These are phyloP conservation scores for Fennellomyces sp. DNA, from an alignment of 371 early-diverging fungal species.

Conservation along the genomic window DNA sequence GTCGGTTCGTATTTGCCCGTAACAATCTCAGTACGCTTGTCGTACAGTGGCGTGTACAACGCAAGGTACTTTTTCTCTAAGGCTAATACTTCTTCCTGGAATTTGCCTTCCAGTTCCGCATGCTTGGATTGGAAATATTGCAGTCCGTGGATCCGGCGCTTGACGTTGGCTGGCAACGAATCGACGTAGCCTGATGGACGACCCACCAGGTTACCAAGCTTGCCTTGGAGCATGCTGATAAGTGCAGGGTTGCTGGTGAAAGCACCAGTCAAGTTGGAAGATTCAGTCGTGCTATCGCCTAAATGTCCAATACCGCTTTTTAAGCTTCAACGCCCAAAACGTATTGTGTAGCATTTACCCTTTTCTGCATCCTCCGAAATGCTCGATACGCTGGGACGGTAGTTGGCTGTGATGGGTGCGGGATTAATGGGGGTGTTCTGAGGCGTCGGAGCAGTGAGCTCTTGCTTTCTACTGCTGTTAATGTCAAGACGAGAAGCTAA, in stretches of 20 bases:
- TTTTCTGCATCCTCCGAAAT: conserved; percentile 39
- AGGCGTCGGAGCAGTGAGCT: conserved; percentile 47
- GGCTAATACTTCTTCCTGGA: conserved; percentile 88
- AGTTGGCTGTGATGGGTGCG: conserved; percentile 45
- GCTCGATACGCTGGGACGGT: conserved; percentile 39
- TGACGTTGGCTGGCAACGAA: conserved; percentile 72
- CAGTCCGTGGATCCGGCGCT: conserved; percentile 83
- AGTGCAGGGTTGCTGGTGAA: conserved; percentile 49
- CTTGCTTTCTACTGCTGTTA: conserved; percentile 33
- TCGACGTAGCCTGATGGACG: conserved; percentile 81
- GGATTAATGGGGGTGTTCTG: conserved; percentile 52
- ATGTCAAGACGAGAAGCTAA: conserved; percentile 27
- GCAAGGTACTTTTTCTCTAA: conserved; percentile 93
- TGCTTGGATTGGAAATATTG: conserved; percentile 85
- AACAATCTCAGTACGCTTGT: conserved; percentile 80
- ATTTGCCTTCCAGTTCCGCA: conserved; percentile 77
- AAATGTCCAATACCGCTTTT: too few relatives aligned
- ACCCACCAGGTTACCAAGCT: conserved; percentile 78
- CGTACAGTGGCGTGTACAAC: conserved; percentile 85
- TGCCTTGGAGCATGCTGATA: conserved; percentile 65
- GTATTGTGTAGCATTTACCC: not conserved
- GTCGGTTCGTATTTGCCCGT: conserved; percentile 87
- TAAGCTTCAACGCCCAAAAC: too few relatives aligned
- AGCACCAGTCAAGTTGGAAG: conserved; percentile 10
- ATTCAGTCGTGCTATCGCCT: not conserved